Base-by-base conservation (phyloP, 2,329 filamentous ascomycete species). In the Sporothrix brunneoviolacea region DNA sequence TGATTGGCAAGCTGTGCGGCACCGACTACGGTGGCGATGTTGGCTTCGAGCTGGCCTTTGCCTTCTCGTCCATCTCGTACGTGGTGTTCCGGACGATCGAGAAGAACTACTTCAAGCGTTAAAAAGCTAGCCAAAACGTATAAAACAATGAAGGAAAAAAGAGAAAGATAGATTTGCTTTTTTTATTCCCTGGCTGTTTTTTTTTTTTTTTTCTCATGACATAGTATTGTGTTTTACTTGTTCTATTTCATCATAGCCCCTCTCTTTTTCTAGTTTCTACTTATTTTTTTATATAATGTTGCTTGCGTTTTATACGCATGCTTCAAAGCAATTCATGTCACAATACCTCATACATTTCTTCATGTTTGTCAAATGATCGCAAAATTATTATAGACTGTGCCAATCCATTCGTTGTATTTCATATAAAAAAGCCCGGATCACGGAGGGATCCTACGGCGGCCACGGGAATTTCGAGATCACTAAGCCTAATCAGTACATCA, bases 41-140 rank as follows among this genome's bases (percentile, higher is more conserved):
- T 60, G 82, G 82, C 1, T 83, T 85, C 51, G 81, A 85, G 68
- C 66, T 82, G 61, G 81, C 79, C 0, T 76, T 84, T 44, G 16
- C 16, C 24, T 60, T 60, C 24, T 48, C 56, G 8, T 66, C 74
- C 7, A 57, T 73, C 1, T 66, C 68, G 1, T 86, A 84, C 64
- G 59, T 72, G 41, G 59, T 69, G 2, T 58, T 83, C 55, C 68
- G 80, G 53, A 64, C 68, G 8, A 36, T 69, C 12, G 72, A 74
- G 61, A 69, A 66, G 60, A 63, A 54, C 36, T 59, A 66, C 27
- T 71, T 72, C 51, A 62, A 62, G 45, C 62, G 69, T n/a, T 59
- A 52, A 45, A 35, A 28, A n/a, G n/a, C n/a, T n/a, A 27, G 7
- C 16, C 3, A n/a, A 21, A 7, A 35, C n/a, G n/a, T n/a, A 35